Conservation (phyloP, 768 basidiomycete genomes). For the Lactarius hengduanensis region DNA sequence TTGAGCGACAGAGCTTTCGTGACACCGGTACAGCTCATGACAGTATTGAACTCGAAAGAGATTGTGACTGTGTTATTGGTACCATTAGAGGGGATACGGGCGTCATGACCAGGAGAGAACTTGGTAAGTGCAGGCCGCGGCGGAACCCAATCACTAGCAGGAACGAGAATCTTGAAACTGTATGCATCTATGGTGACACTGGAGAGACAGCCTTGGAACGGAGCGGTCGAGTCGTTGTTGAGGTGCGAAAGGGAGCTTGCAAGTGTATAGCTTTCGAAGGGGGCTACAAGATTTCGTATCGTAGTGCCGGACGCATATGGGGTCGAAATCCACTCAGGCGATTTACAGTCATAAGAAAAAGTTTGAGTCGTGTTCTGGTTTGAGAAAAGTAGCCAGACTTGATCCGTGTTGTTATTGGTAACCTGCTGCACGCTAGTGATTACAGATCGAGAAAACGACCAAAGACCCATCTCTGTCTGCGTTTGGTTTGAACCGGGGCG, state of each 20-base stretch:
- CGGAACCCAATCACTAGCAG: conserved; percentile 59
- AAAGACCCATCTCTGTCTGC: conserved; percentile 82
- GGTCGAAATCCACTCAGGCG: conserved; percentile 69
- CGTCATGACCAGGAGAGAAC: conserved; percentile 86
- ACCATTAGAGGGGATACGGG: conserved; percentile 54
- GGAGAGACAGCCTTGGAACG: conserved; percentile 73
- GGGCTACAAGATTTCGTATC: conserved; percentile 76
- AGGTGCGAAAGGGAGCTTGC: conserved; percentile 63
- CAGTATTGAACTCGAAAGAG: conserved; percentile 71
- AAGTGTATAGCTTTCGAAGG: conserved; percentile 78
- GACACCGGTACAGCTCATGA: conserved; percentile 73
- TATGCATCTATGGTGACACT: conserved; percentile 66
- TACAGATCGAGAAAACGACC: conserved; percentile 72
- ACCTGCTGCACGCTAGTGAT: conserved; percentile 60
- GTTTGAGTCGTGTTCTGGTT: conserved; percentile 78
- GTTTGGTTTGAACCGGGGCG: conserved; percentile 85
- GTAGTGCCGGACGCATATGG: conserved; percentile 62
- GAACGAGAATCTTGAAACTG: conserved; percentile 82
- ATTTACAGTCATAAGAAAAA: conserved; percentile 61
- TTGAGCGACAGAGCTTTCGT: conserved; percentile 62
- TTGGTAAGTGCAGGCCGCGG: conserved; percentile 73
- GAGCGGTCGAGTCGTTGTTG: conserved; percentile 54
- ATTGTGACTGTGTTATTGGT: conserved; percentile 62
- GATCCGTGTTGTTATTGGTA: conserved; percentile 56
- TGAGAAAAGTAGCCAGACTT: conserved; percentile 82